Conservation (phyloP, 345 rosid genomes). For the Sapria himalayana region DNA sequence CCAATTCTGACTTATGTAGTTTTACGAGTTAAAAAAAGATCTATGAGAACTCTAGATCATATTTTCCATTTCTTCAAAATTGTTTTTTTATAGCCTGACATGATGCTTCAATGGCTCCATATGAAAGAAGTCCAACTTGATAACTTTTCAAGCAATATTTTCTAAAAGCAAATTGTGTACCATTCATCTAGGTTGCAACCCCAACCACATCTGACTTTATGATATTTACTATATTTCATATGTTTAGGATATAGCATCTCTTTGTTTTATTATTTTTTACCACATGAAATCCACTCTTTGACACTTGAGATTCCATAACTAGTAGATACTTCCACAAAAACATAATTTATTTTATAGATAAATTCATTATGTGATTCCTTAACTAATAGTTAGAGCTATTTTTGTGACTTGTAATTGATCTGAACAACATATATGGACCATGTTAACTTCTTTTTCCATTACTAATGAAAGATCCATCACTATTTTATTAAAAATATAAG, state of each 20-base stretch:
- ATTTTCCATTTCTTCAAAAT: constrained; percentile 8
- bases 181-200: constrained; percentile 5
- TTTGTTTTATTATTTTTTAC: not conserved
- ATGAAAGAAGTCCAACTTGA: constrained; percentile 1
- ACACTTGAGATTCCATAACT: constrained; percentile 5
- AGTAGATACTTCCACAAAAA: constrained; percentile 2
- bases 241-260: not conserved
- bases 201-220: constrained; percentile 4
- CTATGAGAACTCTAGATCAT: constrained; percentile 5
- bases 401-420: too few species aligned
- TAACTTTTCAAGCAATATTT: constrained; percentile 5
- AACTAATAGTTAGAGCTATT: too few species aligned
- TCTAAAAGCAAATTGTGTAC: constrained; percentile 8
- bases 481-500: too few species aligned
- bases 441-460: too few species aligned
- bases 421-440: too few species aligned
- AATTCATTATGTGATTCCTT: too few species aligned
- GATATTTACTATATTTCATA: constrained; percentile 6
- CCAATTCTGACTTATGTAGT: too few species aligned
- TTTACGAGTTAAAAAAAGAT: constrained; percentile 3
- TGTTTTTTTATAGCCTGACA: constrained; percentile 2
- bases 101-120: constrained; percentile 5
- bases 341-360: too few species aligned
- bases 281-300: constrained; percentile 3
- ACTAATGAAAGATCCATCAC: too few species aligned